A percentile compares a stretch with the other conserved stretches of the same genome.
Evolutionary conservation across 257 asterid genomes (phyloP).

Genomic region (Paraleonurus japonicus): DNA sequence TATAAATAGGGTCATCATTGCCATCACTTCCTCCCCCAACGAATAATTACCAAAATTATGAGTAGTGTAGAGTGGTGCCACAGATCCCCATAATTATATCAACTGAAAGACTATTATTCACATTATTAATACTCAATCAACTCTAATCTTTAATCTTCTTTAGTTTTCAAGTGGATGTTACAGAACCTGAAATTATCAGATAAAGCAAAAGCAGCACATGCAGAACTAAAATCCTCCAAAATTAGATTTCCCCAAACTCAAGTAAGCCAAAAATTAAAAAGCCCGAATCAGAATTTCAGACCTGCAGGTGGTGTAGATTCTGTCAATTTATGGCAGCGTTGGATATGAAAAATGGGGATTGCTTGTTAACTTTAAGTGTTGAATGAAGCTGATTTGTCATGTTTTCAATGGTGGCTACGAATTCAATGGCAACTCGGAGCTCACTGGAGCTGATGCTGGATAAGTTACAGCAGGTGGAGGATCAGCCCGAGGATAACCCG

Average conservation of each 20-base stretch:
- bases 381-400: background rate
- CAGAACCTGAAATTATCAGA: constrained; percentile 27
- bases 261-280: constrained; percentile 42
- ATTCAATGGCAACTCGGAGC: constrained; percentile 53
- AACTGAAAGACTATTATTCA: constrained; percentile 10
- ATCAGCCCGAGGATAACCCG: constrained; percentile 35
- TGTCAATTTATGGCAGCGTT: background rate
- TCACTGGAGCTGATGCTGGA: constrained; percentile 76
- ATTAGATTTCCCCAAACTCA: constrained; percentile 29
- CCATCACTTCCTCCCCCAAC: constrained; percentile 37
- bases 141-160: background rate
- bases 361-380: background rate
- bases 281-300: background rate
- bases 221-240: constrained; percentile 24
- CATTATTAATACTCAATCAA: background rate
- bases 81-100: constrained; percentile 41
- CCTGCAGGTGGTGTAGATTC: background rate
- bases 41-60: constrained; percentile 27
- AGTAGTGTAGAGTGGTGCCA: background rate
- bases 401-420: constrained; percentile 32
- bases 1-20: constrained; percentile 37
- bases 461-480: constrained; percentile 51
- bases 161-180: constrained; percentile 7
- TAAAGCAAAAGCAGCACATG: constrained; percentile 39
- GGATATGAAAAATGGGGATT: background rate